phyloP scores from a whole-genome alignment of 257 asterid species.

The Solanum piurae region DNA sequence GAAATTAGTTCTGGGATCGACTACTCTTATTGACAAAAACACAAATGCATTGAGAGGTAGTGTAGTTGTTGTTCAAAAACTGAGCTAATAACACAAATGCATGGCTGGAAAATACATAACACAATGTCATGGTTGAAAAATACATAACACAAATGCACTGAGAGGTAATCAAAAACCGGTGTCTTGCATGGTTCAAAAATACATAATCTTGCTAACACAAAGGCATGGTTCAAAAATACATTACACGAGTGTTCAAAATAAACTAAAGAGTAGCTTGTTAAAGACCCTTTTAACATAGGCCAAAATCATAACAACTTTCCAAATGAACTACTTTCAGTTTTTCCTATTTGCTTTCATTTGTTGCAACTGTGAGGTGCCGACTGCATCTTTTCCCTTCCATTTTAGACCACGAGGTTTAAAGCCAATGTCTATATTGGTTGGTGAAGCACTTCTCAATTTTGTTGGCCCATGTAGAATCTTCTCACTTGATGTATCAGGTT shows the following conservation, averaged over 20 bases:
- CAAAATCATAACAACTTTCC: no score
- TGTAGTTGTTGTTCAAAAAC: no score
- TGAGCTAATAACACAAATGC: neutral
- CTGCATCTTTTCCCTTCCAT: neutral
- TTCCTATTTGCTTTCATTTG: neutral
- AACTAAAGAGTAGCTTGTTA: no score
- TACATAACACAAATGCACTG: neutral
- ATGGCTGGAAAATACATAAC: neutral
- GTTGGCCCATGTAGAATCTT: neutral
- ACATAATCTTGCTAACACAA: no score
- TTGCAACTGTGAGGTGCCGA: neutral
- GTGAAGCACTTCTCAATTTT: neutral
- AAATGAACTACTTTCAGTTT: no score
- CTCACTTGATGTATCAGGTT: neutral
- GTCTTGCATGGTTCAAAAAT: no score
- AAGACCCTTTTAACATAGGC: no score
- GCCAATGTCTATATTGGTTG: neutral
- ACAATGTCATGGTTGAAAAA: neutral
- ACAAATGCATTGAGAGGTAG: no score
- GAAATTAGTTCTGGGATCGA: neutral
- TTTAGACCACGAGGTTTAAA: neutral
- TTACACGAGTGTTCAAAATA: no score
- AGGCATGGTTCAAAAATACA: no score
- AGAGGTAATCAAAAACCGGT: no score
- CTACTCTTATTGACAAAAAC: neutral